These are phyloP conservation scores for Podila verticillata DNA, from an alignment of 192 early-diverging fungal genomes.

Conservation along the genomic window DNA sequence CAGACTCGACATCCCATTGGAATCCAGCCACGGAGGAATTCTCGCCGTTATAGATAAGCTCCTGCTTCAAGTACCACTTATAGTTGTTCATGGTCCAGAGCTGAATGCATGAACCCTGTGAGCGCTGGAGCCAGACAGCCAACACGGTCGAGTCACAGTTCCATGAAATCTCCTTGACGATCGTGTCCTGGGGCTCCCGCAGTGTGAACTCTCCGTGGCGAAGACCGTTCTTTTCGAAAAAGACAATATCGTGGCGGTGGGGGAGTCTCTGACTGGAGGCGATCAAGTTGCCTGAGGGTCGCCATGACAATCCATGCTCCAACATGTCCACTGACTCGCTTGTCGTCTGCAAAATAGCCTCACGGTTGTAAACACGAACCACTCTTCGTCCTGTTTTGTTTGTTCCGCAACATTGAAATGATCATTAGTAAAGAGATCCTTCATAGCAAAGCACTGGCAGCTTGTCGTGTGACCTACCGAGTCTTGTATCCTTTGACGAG, in stretches of 20 bases:
- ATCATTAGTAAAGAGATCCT: too few relatives aligned
- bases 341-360: constrained; percentile 84
- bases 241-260: constrained; percentile 87
- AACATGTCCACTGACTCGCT: constrained; percentile 82
- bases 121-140: constrained; percentile 70
- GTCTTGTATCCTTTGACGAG: constrained; percentile 69
- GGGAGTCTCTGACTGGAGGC: constrained; percentile 80
- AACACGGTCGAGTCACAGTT: constrained; percentile 91
- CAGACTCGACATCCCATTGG: constrained; percentile 85
- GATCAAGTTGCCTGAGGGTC: constrained; percentile 87
- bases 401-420: too few relatives aligned
- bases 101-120: constrained; percentile 66
- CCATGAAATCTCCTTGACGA: constrained; percentile 78
- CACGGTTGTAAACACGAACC: constrained; percentile 85
- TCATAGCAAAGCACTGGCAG: constrained; percentile 9
- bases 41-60: constrained; percentile 62
- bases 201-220: constrained; percentile 93
- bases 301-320: constrained; percentile 84
- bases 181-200: constrained; percentile 59
- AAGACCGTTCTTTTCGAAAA: constrained; percentile 95
- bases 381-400: constrained; percentile 61
- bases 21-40: constrained; percentile 58
- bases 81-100: constrained; percentile 96
- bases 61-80: constrained; percentile 96
- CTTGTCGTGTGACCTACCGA: constrained; percentile 24